Conservation (phyloP, 306 rosid genomes). For the Acmispon strigosus region DNA sequence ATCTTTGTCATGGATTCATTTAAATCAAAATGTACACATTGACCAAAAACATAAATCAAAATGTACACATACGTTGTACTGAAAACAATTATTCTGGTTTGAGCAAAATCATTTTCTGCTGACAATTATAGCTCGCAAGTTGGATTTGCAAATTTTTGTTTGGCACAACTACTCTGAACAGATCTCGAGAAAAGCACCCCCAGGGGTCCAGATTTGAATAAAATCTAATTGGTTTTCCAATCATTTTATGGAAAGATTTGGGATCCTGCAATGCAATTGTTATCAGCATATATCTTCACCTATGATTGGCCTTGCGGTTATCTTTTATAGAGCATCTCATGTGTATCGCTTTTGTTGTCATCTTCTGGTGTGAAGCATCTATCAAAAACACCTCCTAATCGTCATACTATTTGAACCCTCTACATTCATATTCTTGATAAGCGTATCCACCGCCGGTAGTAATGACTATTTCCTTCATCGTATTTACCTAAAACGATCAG, state of each 20-base stretch:
- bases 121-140: background rate
- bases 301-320: slow-evolving; percentile 8
- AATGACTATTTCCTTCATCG: no score
- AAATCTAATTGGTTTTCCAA: slow-evolving; percentile 25
- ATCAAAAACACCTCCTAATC: background rate
- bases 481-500: no score
- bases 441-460: no score
- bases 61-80: background rate
- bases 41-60: no score
- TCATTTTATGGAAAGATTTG: slow-evolving; percentile 25
- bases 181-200: background rate
- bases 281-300: background rate
- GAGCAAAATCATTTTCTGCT: background rate
- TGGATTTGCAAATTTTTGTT: slow-evolving; percentile 20
- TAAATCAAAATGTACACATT: background rate
- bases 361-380: background rate
- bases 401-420: background rate
- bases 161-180: background rate
- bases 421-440: no score
- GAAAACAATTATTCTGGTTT: background rate
- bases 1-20: slow-evolving; percentile 2
- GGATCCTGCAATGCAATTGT: background rate
- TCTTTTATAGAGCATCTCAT: slow-evolving; percentile 20
- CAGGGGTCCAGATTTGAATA: slow-evolving; percentile 20
- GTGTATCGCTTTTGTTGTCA: slow-evolving; percentile 9